These are phyloP conservation scores for Colletotrichum spaethianum DNA, from an alignment of 2,329 filamentous ascomycete species.

Conservation along the genomic window DNA sequence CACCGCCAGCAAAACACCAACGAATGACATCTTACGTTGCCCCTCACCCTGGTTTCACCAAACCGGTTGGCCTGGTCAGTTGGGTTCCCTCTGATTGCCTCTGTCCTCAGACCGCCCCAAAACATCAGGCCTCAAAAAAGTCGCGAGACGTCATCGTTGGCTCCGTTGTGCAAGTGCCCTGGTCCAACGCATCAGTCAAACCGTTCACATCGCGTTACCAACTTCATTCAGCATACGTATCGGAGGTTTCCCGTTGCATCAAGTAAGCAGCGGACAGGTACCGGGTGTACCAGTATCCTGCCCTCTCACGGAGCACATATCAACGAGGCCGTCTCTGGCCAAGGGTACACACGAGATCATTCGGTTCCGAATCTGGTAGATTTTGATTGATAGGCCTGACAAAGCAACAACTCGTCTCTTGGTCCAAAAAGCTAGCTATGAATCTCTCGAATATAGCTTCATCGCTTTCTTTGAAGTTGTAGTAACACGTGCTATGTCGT, in stretches of 20 bases:
- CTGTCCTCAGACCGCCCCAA: background rate
- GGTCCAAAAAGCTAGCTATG: slow-evolving; percentile 42
- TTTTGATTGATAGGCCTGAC: slow-evolving; percentile 23
- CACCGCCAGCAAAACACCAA: background rate
- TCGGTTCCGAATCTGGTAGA: slow-evolving; percentile 2
- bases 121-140: background rate
- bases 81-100: background rate
- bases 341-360: background rate
- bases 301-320: slow-evolving; percentile 5
- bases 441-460: slow-evolving; percentile 43
- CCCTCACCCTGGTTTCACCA: background rate
- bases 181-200: background rate
- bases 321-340: slow-evolving; percentile 18
- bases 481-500: slow-evolving; percentile 30
- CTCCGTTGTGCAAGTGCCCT: background rate
- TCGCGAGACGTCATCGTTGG: background rate
- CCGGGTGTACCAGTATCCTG: background rate
- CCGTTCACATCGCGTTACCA: background rate
- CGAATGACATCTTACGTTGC: background rate
- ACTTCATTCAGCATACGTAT: background rate
- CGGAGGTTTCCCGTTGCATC: background rate
- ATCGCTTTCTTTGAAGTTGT: slow-evolving; percentile 37
- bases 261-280: background rate
- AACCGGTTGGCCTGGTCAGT: background rate
- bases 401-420: slow-evolving; percentile 31